These are phyloP conservation scores for Alternaria consortialis DNA, from an alignment of 2,329 filamentous ascomycete genomes.

Conservation along the genomic window DNA sequence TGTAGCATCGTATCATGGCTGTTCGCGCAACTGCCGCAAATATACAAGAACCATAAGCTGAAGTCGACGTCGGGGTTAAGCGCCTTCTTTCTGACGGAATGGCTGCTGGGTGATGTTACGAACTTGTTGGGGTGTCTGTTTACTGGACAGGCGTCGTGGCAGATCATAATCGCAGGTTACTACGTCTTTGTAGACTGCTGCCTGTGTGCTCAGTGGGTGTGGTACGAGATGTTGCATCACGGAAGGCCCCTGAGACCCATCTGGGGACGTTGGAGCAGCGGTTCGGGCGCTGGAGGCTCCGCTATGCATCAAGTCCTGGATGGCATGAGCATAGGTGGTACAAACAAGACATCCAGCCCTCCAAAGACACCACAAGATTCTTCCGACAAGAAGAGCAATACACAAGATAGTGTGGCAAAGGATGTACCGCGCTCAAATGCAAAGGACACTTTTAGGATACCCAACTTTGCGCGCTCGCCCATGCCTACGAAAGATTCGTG, in stretches of 20 bases:
- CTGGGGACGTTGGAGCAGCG: slow-evolving; percentile 38
- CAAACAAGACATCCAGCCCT: slow-evolving; percentile 11
- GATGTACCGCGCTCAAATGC: slow-evolving; percentile 42
- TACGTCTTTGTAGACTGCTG: slow-evolving; percentile 72
- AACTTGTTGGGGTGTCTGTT: slow-evolving; percentile 71
- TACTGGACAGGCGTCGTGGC: slow-evolving; percentile 71
- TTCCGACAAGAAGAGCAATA: slow-evolving; percentile 21
- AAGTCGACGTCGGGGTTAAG: slow-evolving; percentile 72
- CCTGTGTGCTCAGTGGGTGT: slow-evolving; percentile 70
- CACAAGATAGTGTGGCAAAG: slow-evolving; percentile 25
- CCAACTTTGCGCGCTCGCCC: slow-evolving; percentile 49
- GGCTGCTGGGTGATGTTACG: slow-evolving; percentile 70
- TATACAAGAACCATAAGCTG: slow-evolving; percentile 72
- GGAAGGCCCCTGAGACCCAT: slow-evolving; percentile 55
- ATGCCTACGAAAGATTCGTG: slow-evolving; percentile 37
- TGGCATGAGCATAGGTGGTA: slow-evolving; percentile 27
- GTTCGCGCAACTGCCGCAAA: slow-evolving; percentile 74
- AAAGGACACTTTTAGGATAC: slow-evolving; percentile 49
- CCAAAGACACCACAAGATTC: slow-evolving; percentile 3
- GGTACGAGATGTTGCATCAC: slow-evolving; percentile 68
- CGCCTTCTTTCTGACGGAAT: slow-evolving; percentile 71
- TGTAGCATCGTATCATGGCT: slow-evolving; percentile 73
- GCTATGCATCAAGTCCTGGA: slow-evolving; percentile 45
- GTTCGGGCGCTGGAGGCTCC: slow-evolving; percentile 23
- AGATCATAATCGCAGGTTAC: slow-evolving; percentile 70